Evolutionary conservation across 257 asterid species (phyloP), one percentile per base, ranked within the genome.

Genomic region (Oldenlandia corymbosa): DNA sequence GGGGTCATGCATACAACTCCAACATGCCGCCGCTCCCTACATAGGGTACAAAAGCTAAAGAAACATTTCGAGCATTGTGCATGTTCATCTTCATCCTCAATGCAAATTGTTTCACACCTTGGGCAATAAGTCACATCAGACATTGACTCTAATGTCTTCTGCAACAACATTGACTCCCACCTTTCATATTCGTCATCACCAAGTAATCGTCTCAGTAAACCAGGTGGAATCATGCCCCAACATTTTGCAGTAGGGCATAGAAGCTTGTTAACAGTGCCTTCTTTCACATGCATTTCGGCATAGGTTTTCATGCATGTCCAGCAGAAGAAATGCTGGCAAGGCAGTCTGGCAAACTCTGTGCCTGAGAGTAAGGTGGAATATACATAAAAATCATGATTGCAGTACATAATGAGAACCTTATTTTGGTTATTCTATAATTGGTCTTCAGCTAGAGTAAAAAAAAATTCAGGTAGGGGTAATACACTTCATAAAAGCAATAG

Each of bases 41-140:
- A 91, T 43, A 86, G 89, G 24, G 98, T 76, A 72, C 98, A 88
- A 74, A 88, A 92, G 82, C 88, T 92, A 70, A 76, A 88, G 77
- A 71, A 87, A 76, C 98, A 92, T 68, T 85, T 86, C 58, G 97
- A 72, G 76, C 98, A 92, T 65, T 81, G 96, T 4, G 95, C 98
- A 65, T 86, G 86, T 52, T 88, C 58, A 32, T 77, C 94, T 79
- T 81, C 88, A 68, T 88, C 98, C 71, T 88, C 88, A 43, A 92
- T 73, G 77, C 98, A 88, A 52, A 88, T 78, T 5, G 91, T 88
- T 73, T 86, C 98, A 73, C 98, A 92, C 81, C 98, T 83, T 58
- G 98, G 97, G 79, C 97, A 92, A 81, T 85, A 78, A 70, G 79
- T 80, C 27, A 91, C 95, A 80, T 92, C 98, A 60, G 76, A 62